Base-by-base conservation (phyloP, 2,329 filamentous ascomycete species). In the Pestalotiopsis sp. region DNA sequence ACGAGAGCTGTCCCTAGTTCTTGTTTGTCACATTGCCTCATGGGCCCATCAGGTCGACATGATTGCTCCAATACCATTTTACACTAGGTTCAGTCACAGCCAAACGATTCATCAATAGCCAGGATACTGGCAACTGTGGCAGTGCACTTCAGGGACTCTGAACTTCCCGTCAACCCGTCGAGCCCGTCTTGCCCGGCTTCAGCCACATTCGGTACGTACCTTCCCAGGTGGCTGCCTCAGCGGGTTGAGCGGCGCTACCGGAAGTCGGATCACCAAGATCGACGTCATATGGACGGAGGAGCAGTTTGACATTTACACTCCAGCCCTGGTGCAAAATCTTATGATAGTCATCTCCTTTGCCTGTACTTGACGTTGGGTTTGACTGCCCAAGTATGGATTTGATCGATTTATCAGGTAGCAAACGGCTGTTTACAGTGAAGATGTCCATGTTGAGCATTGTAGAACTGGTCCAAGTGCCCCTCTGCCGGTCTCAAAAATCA, bases 401-500 rank as follows among this genome's bases (percentile, higher is more conserved):
- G 45, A 52, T 14, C 6, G 45, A 52, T 36, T 36, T 36, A 36
- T 36, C 31, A 36, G 31, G 31, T 36, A 36, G 31, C 31, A 36
- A 36, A 36, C 7, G 9, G 31, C 31, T 9, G 31, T 36, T 36
- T 36, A 9, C 31, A 36, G 31, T 36, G 31, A 36, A 36, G 31
- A 52, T n/a, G 14, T n/a, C n/a, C 17, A n/a, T n/a, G 20, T 17
- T 17, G 17, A 52, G 45, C 45, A 20, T 7, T 52, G 4, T n/a
- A 9, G 7, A 52, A 52, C 7, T 36, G 31, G 59, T 36, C 14
- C 5, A 20, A 23, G 49, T 66, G 63, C 66, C 58, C 40, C 62
- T 38, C 25, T 56, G 66, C 66, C 66, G 60, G 66, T 27, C 65
- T n/a, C 23, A 27, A 38, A 38, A 14, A 56, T 40, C 41, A 65